Evolutionary conservation across 306 rosid genomes (phyloP).

Genomic region (Acacia confusa): DNA sequence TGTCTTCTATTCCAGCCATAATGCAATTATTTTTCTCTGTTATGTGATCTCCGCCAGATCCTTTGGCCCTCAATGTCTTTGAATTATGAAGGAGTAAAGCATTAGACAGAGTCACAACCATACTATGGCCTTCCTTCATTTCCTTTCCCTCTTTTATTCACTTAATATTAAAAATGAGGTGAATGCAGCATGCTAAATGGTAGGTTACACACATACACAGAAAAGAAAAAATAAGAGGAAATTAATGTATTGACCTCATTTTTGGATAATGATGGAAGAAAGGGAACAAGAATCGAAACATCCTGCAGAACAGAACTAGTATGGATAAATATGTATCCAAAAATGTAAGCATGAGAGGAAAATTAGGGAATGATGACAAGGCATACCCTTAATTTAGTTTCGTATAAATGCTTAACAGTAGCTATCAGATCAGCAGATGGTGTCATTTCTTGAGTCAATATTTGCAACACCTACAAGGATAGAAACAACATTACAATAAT

Average conservation of each 20-base stretch:
- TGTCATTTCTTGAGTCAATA: slow-evolving; percentile 78
- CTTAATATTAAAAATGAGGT: slow-evolving; percentile 7
- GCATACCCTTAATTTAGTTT: slow-evolving; percentile 85
- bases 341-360: slow-evolving; percentile 6
- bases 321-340: slow-evolving; percentile 32
- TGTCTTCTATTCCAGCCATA: not conserved
- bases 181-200: not conserved
- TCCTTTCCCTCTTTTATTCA: not conserved
- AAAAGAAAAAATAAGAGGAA: slow-evolving; percentile 22
- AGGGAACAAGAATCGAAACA: slow-evolving; percentile 95
- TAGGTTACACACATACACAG: not conserved
- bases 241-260: slow-evolving; percentile 60
- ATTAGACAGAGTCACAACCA: not conserved
- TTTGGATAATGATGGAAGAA: slow-evolving; percentile 84
- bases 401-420: slow-evolving; percentile 85
- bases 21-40: not conserved
- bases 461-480: slow-evolving; percentile 78
- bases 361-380: slow-evolving; percentile 30
- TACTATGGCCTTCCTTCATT: not conserved
- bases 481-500: slow-evolving; percentile 29
- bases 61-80: not conserved
- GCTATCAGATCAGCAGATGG: slow-evolving; percentile 85
- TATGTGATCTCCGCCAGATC: not conserved
- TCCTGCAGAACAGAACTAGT: slow-evolving; percentile 60
- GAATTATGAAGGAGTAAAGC: not conserved